These are phyloP conservation scores for Xylaria sp. DNA, from an alignment of 495 filamentous ascomycete species.

Conservation along the genomic window DNA sequence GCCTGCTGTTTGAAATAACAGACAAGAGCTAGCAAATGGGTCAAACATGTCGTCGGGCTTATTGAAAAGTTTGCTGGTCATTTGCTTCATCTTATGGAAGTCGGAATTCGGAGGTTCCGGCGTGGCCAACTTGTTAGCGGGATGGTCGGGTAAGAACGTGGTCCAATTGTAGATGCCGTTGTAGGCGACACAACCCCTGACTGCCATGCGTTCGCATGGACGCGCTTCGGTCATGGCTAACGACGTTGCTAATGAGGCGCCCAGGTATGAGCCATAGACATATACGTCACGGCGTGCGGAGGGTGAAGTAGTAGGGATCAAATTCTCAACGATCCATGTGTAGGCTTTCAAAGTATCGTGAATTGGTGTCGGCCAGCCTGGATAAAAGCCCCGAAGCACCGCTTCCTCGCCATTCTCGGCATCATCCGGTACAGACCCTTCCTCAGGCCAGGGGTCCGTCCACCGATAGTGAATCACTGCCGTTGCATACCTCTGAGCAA, in stretches of 20 bases:
- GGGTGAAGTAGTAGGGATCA: constrained; percentile 29
- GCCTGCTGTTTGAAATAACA: constrained; percentile 59
- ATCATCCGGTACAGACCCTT: background rate
- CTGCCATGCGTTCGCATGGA: constrained; percentile 40
- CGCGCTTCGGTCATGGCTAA: constrained; percentile 58
- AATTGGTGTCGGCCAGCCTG: constrained; percentile 55
- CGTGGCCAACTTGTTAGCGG: constrained; percentile 37
- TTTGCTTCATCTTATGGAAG: constrained; percentile 37
- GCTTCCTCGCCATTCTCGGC: constrained; percentile 21
- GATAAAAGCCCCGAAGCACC: constrained; percentile 19
- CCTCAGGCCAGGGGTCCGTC: constrained; percentile 23
- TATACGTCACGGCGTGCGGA: constrained; percentile 47
- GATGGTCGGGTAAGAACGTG: constrained; percentile 54
- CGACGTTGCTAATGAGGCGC: constrained; percentile 55
- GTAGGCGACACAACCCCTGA: constrained; percentile 54
- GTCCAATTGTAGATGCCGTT: constrained; percentile 65
- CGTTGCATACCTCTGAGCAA: constrained; percentile 40
- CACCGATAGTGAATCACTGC: constrained; percentile 55
- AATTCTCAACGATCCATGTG: constrained; percentile 49
- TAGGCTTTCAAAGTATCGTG: constrained; percentile 57
- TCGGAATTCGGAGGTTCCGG: constrained; percentile 2
- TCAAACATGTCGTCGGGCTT: constrained; percentile 55
- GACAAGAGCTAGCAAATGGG: constrained; percentile 57
- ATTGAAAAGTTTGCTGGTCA: constrained; percentile 46
- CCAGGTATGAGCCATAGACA: constrained; percentile 58